phyloP scores from a whole-genome alignment of 306 rosid species.

The Quercus robur region DNA sequence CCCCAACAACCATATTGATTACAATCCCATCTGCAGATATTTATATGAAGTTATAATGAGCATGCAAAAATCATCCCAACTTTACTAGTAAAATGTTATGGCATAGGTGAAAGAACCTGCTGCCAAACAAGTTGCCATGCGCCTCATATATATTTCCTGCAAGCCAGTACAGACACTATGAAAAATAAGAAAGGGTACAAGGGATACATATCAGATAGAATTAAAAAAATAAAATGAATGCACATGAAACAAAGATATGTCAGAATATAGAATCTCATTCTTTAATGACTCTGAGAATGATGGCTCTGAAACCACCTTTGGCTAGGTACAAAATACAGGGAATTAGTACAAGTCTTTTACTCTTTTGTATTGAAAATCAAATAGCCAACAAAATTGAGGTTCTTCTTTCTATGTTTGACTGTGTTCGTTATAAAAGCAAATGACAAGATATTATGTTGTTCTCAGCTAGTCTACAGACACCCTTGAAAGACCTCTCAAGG shows the following conservation, averaged over 20 bases:
- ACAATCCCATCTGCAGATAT: slow-evolving; percentile 73
- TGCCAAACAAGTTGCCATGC: slow-evolving; percentile 72
- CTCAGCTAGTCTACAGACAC: not conserved
- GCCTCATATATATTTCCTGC: slow-evolving; percentile 87
- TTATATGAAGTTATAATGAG: slow-evolving; percentile 25
- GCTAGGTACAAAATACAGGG: not conserved
- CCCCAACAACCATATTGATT: slow-evolving; percentile 93
- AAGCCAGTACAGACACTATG: slow-evolving; percentile 12
- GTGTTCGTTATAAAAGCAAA: not conserved
- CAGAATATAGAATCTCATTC: slow-evolving; percentile 17
- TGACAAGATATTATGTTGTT: not conserved
- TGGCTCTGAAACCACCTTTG: not conserved
- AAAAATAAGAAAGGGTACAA: slow-evolving; percentile 9
- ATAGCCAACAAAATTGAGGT: not conserved
- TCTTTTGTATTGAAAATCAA: slow-evolving; percentile 7
- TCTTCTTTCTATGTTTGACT: slow-evolving; percentile 1
- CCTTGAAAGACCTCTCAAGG: not conserved
- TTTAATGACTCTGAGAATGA: not conserved
- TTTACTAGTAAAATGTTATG: slow-evolving; percentile 17
- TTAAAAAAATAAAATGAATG: not conserved
- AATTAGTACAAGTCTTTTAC: slow-evolving; percentile 3
- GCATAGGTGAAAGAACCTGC: slow-evolving; percentile 58
- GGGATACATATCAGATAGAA: not conserved
- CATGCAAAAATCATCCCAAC: slow-evolving; percentile 16
- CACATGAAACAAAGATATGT: not conserved